Evolutionary conservation across 2,329 filamentous ascomycete species (phyloP), one percentile per base, ranked within the genome.

Genomic region (Thermochaetoides dissita): DNA sequence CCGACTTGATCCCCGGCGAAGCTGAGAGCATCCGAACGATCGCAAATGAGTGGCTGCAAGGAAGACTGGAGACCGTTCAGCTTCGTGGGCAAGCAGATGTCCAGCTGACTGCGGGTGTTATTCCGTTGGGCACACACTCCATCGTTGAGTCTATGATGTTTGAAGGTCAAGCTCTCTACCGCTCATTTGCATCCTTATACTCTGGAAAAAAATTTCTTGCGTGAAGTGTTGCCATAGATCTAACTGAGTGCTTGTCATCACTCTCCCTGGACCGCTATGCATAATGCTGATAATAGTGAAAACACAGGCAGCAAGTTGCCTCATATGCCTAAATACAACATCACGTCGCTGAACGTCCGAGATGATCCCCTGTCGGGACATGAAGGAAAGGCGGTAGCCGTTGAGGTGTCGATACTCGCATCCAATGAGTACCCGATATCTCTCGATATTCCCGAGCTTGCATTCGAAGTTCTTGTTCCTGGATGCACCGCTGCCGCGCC

Each of bases 21-120:
- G 66, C 84, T 10, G 77, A 87, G 42, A 81, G 79, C 6, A 77
- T 95, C 51, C 79, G 84, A 46, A 73, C 72, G 45, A 73, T 96
- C 48, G 86, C 84, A 37, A 86, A 91, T 58, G 83, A 94, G 59
- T 96, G 86, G 79, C 65, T 98, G 46, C 78, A 84, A 41, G 87
- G 88, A 34, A 79, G 76, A 41, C 66, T 96, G 44, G 72, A 77
- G 8, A 68, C 72, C 43, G 63, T 98, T 44, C 76, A 73, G 46
- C 66, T 96, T 10, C 70, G 79, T 42, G 89, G 82, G 36, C 81
- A 80, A 54, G 80, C 85, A 28, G 66, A 79, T 34, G 67, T 96
- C 33, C 70, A 71, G 30, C 63, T 96, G 43, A 86, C 79, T 58
- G 84, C 87, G 37, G 89, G 91, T 24, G 62, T 94, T 39, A 65